Conservation (phyloP, 768 basidiomycete species). For the Arthromyces matolae region DNA sequence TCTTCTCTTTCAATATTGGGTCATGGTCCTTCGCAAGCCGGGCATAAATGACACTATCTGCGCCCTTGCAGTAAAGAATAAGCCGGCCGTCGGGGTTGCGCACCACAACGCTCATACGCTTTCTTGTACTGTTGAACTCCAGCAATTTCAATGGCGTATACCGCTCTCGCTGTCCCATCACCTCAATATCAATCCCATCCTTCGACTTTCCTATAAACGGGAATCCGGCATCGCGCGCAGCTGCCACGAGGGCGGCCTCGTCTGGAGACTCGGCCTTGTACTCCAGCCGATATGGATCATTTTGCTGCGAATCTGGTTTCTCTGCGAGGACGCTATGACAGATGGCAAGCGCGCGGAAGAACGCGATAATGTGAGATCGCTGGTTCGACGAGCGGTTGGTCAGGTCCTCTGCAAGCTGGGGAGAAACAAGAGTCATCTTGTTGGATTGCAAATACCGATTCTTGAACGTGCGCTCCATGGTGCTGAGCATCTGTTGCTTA, state of each 20-base stretch:
- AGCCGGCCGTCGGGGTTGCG: constrained; percentile 81
- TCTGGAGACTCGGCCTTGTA: constrained; percentile 98
- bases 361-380: constrained; percentile 65
- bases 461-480: constrained; percentile 77
- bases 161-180: constrained; percentile 83
- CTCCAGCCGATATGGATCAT: constrained; percentile 59
- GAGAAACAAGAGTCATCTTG: constrained; percentile 84
- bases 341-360: constrained; percentile 93
- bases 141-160: constrained; percentile 77
- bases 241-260: constrained; percentile 90
- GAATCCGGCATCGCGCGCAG: constrained; percentile 91
- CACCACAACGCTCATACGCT: constrained; percentile 92
- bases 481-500: constrained; percentile 74
- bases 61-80: constrained; percentile 93
- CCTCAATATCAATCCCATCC: constrained; percentile 81
- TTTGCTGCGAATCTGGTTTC: constrained; percentile 56
- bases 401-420: constrained; percentile 78
- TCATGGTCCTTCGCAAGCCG: constrained; percentile 80
- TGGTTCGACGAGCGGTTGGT: constrained; percentile 58
- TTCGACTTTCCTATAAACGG: constrained; percentile 78
- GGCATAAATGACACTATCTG: constrained; percentile 91
- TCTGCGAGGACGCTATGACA: constrained; percentile 93
- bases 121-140: constrained; percentile 93
- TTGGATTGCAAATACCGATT: constrained; percentile 82
- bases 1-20: constrained; percentile 66